phyloP scores from a whole-genome alignment of 2,329 filamentous ascomycete species.

The Scleromitrula shiraiana region DNA sequence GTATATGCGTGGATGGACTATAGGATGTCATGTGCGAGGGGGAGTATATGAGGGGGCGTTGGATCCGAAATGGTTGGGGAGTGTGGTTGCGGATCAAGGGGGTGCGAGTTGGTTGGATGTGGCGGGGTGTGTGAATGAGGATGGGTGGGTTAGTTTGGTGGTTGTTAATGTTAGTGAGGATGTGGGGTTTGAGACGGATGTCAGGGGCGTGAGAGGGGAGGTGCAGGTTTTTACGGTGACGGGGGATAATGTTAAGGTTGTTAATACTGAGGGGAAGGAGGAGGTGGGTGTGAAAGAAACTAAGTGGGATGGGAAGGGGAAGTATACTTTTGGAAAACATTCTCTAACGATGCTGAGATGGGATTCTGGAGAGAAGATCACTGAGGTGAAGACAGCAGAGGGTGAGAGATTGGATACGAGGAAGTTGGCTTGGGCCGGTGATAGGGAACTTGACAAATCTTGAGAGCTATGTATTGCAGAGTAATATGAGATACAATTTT shows the following conservation, averaged over 20 bases:
- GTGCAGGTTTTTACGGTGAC: slow-evolving; percentile 57
- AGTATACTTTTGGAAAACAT: slow-evolving; percentile 60
- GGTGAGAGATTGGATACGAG: slow-evolving; percentile 21
- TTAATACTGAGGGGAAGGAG: slow-evolving; percentile 55
- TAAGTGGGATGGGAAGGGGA: slow-evolving; percentile 54
- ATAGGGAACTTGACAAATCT: slow-evolving; percentile 2
- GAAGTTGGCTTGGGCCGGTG: slow-evolving; percentile 23
- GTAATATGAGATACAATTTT: too few relatives aligned
- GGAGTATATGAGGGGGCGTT: slow-evolving; percentile 60
- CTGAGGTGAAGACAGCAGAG: slow-evolving; percentile 20
- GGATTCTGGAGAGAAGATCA: slow-evolving; percentile 28
- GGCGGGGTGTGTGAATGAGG: slow-evolving; percentile 49
- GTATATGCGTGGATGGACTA: slow-evolving; percentile 65
- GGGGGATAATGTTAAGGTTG: slow-evolving; percentile 46
- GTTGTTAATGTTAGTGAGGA: slow-evolving; percentile 66
- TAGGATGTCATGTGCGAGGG: slow-evolving; percentile 57
- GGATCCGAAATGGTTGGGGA: slow-evolving; percentile 55
- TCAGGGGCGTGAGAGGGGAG: slow-evolving; percentile 48
- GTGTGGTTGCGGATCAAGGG: slow-evolving; percentile 46
- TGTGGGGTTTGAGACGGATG: slow-evolving; percentile 47
- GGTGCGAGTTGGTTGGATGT: slow-evolving; percentile 62
- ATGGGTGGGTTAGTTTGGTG: slow-evolving; percentile 55
- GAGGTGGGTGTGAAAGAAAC: slow-evolving; percentile 53
- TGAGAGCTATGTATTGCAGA: too few relatives aligned
- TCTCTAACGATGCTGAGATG: slow-evolving; percentile 60